Base-by-base conservation (phyloP, 805 yeast genomes). In the Kodamaea nitidulidarum region DNA sequence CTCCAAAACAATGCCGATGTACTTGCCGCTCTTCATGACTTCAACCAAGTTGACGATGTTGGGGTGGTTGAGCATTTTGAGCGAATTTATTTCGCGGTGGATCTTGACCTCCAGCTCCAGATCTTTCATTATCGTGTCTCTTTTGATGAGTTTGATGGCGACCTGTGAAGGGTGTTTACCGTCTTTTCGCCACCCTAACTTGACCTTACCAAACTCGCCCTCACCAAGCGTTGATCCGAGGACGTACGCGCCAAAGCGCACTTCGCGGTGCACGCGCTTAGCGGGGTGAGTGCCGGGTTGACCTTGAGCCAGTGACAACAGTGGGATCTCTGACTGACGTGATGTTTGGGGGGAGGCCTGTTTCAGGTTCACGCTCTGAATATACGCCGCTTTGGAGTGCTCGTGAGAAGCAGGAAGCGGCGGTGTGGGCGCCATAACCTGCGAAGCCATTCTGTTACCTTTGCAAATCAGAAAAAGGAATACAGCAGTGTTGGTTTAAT, bases 181-280 rank as follows among this genome's bases (percentile, higher is more conserved):
- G 51, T 81, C 90, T 58, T 85, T 86, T 44, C 95, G 73, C 97
- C 97, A 91, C 10, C 97, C 98, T 15, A 93, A 70, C 59, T 91
- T 93, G 42, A 93, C 98, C 61, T 93, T 91, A 43, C 98, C 98
- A 61, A 93, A 93, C 58, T 93, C 98, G 35, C 98, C 98, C 64
- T 93, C 96, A 24, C 98, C 98, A 10, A 93, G 67, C 0, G 98
- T 91, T 10, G 95, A 81, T 2, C 98, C 98, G 6, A 93, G 72
- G 15, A 86, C 77, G 55, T 90, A 93, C 10, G 86, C 80, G 17
- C 98, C 98, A 58, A 93, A 90, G 28, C 95, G 75, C 15, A 84
- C 81, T 55, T 84, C 88, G 46, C 84, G 70, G 45, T 76, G 78
- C 3, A 64, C 51, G 25, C 72, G 54, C 46, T 58, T 63, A 42